Conservation (phyloP, 345 rosid species). For the Litchi chinensis region DNA sequence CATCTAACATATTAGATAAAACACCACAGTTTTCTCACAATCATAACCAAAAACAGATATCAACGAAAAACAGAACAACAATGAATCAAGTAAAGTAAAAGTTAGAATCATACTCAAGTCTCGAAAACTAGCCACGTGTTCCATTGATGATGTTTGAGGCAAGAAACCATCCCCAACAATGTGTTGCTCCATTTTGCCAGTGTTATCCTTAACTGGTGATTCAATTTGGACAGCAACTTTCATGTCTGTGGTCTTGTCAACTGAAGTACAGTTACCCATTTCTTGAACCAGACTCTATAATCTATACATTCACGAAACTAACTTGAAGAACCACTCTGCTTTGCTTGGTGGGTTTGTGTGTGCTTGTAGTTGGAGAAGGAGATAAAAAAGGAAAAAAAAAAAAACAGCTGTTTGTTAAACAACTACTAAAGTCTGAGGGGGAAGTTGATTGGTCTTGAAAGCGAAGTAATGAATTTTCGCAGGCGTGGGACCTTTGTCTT, state of each 20-base stretch:
- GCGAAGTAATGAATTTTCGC: slow-evolving; percentile 50
- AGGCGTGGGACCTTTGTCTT: slow-evolving; percentile 39
- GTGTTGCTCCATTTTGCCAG: slow-evolving; percentile 17
- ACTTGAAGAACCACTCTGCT: not conserved
- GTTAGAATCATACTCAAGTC: slow-evolving; percentile 36
- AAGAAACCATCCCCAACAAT: slow-evolving; percentile 21
- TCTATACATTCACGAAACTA: slow-evolving; percentile 6
- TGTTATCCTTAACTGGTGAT: slow-evolving; percentile 33
- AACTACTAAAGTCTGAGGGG: slow-evolving; percentile 30
- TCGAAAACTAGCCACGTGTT: slow-evolving; percentile 17
- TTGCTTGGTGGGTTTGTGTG: slow-evolving; percentile 10
- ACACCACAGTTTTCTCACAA: not conserved
- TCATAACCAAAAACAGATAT: not conserved
- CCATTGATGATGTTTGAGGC: slow-evolving; percentile 22
- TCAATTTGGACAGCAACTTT: slow-evolving; percentile 31
- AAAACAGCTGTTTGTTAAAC: slow-evolving; percentile 21
- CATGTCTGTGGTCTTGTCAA: slow-evolving; percentile 27
- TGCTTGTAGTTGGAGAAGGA: slow-evolving; percentile 27
- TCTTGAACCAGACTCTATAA: slow-evolving; percentile 7
- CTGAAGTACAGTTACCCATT: slow-evolving; percentile 54
- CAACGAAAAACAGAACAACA: not conserved
- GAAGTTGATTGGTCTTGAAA: slow-evolving; percentile 62
- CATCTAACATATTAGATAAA: not conserved
- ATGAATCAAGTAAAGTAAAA: slow-evolving; percentile 3
- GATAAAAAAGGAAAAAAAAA: not conserved